Evolutionary conservation across 2,329 filamentous ascomycete species (phyloP).

Genomic region (Fusarium virguliforme): DNA sequence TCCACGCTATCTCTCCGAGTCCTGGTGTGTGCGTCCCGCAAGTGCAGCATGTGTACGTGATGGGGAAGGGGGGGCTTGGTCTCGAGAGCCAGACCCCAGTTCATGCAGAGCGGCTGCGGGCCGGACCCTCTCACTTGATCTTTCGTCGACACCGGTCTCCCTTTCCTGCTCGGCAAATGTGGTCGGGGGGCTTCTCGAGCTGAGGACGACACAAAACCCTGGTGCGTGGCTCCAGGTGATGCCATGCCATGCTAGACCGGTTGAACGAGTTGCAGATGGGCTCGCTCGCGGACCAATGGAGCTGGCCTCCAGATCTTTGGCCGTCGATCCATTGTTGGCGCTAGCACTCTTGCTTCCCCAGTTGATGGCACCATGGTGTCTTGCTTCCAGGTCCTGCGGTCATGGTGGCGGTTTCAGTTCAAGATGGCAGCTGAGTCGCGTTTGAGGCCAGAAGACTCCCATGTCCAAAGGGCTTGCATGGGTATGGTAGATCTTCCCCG

Average conservation of each 20-base stretch:
- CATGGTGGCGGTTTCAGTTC: slow-evolving; percentile 11
- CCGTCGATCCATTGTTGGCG: slow-evolving; percentile 43
- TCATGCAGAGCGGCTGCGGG: slow-evolving; percentile 34
- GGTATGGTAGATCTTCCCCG: not conserved
- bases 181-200: slow-evolving; percentile 6
- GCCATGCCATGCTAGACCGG: slow-evolving; percentile 18
- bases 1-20: slow-evolving; percentile 20
- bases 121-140: slow-evolving; percentile 31
- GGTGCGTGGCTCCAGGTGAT: slow-evolving; percentile 8
- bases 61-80: not conserved
- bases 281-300: slow-evolving; percentile 31
- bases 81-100: slow-evolving; percentile 28
- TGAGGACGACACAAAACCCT: slow-evolving; percentile 1
- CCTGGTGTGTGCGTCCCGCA: slow-evolving; percentile 6
- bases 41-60: slow-evolving; percentile 7
- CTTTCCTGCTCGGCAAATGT: slow-evolving; percentile 12
- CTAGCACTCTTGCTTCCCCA: slow-evolving; percentile 24
- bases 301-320: slow-evolving; percentile 17
- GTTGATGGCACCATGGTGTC: slow-evolving; percentile 6
- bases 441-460: slow-evolving; percentile 12
- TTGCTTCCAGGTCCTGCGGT: slow-evolving; percentile 18
- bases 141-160: slow-evolving; percentile 32
- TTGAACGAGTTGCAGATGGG: slow-evolving; percentile 19
- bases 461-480: not conserved
- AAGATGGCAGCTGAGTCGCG: slow-evolving; percentile 2